phyloP scores from a whole-genome alignment of 306 rosid species.

The Corylus avellana region DNA sequence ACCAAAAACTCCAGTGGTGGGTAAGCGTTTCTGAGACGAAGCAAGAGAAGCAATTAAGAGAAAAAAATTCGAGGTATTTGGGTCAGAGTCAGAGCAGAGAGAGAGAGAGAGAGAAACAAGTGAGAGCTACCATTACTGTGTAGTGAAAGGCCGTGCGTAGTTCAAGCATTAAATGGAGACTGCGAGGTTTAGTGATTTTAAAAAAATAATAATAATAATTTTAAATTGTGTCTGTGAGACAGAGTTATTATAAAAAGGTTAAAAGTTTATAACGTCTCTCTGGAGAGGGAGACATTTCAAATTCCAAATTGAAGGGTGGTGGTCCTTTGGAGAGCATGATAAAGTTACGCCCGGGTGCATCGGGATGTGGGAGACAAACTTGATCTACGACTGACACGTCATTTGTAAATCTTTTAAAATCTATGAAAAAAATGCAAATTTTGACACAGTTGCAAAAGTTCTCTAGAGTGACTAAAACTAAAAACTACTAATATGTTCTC shows the following conservation, averaged over 20 bases:
- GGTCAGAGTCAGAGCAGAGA: not conserved
- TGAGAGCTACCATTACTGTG: not conserved
- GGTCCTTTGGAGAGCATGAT: constrained; percentile 31
- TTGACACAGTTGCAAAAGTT: too few relatives aligned
- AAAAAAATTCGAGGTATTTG: not conserved
- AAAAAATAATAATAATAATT: not conserved
- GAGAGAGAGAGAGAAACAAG: constrained; percentile 3
- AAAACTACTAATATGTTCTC: too few relatives aligned
- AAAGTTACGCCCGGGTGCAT: constrained; percentile 20
- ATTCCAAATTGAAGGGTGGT: constrained; percentile 55
- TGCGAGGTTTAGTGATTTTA: not conserved
- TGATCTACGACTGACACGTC: not conserved
- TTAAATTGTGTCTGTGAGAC: not conserved
- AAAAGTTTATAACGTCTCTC: constrained; percentile 75
- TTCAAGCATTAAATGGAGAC: constrained; percentile 40
- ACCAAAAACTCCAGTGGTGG: not conserved
- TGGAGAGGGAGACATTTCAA: constrained; percentile 63
- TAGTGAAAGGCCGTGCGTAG: constrained; percentile 11
- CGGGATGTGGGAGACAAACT: not conserved
- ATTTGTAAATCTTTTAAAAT: not conserved
- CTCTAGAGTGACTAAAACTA: too few relatives aligned
- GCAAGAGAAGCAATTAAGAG: not conserved
- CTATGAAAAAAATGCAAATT: too few relatives aligned
- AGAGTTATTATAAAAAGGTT: constrained; percentile 25
- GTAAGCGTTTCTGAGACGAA: not conserved